Percentiles rank a stretch among this genome's conserved stretches.
phyloP scores from a whole-genome alignment of 2,329 filamentous ascomycete species.

The Lecanoromycetidae sp. region DNA sequence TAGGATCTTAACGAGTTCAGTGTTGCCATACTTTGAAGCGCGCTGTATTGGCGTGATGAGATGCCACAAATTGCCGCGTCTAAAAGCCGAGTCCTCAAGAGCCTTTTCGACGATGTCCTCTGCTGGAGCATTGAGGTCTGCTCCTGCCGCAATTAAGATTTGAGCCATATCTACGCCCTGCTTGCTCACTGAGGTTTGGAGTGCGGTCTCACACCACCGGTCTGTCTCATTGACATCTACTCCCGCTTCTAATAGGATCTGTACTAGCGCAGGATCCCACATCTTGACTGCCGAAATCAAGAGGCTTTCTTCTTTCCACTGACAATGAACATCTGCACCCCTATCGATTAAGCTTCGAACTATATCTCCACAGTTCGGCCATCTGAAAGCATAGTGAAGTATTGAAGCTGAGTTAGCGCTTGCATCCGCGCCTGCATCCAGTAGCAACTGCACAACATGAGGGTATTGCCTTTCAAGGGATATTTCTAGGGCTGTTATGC shows the following conservation, averaged over 20 bases:
- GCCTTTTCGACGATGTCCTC: neutral
- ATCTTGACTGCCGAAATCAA: neutral
- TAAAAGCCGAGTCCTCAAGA: neutral
- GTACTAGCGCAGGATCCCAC: neutral
- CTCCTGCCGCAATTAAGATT: slow-evolving; percentile 15
- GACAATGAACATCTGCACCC: neutral
- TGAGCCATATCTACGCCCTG: slow-evolving; percentile 14
- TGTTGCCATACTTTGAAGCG: neutral
- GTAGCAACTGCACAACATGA: neutral
- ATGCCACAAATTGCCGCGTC: neutral
- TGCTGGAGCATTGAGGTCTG: neutral
- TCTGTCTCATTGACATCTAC: neutral
- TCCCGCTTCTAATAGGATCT: neutral
- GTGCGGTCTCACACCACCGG: neutral
- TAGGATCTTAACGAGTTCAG: slow-evolving; percentile 18
- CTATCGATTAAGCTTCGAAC: neutral
- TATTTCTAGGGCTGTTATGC: neutral
- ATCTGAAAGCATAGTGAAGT: neutral
- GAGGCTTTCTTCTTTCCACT: neutral
- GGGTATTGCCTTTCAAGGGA: neutral
- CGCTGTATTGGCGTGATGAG: slow-evolving; percentile 1
- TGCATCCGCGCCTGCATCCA: neutral
- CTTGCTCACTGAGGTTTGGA: neutral
- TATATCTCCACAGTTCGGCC: neutral
- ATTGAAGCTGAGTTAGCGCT: neutral